Percentiles rank a stretch among this genome's conserved stretches.
Conservation (phyloP, 2,329 filamentous ascomycete genomes). For the Botrytis fabae region DNA sequence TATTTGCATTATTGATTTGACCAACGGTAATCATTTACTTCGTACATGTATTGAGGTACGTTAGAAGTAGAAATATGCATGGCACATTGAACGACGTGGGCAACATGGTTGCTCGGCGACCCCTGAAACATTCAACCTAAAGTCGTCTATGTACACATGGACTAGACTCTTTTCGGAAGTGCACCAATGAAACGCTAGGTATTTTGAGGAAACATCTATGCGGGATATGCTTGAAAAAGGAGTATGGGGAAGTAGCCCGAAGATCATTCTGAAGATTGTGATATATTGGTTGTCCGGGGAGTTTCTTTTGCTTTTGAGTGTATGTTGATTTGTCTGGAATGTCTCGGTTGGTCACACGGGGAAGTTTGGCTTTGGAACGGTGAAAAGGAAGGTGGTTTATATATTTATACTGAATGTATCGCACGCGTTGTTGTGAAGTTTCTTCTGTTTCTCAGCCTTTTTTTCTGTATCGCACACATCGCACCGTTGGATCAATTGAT, state of each 20-base stretch:
- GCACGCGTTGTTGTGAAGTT: neutral
- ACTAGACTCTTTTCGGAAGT: neutral
- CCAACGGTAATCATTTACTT: neutral
- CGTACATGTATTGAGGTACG: neutral
- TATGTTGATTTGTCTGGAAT: slow-evolving; percentile 13
- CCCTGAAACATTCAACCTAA: slow-evolving; percentile 4
- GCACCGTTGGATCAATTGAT: neutral
- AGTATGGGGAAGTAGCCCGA: neutral
- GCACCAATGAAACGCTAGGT: neutral
- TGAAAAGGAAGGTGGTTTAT: neutral
- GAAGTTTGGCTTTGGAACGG: slow-evolving; percentile 2
- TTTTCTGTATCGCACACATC: neutral
- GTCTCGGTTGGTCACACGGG: neutral
- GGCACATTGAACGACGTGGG: neutral
- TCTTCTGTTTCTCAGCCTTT: slow-evolving; percentile 9
- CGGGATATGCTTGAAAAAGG: neutral
- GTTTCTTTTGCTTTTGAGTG: neutral
- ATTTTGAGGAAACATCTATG: neutral
- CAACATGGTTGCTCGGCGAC: slow-evolving; percentile 13
- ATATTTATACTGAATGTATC: neutral
- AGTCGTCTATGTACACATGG: neutral
- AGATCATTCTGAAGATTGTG: neutral
- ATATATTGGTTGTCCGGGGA: slow-evolving; percentile 10
- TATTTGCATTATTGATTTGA: neutral
- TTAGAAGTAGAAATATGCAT: neutral